Evolutionary conservation across 1,139 yeast species (phyloP), one percentile per base, ranked within the genome.

Genomic region (Kurtzmaniella quercitrusa): DNA sequence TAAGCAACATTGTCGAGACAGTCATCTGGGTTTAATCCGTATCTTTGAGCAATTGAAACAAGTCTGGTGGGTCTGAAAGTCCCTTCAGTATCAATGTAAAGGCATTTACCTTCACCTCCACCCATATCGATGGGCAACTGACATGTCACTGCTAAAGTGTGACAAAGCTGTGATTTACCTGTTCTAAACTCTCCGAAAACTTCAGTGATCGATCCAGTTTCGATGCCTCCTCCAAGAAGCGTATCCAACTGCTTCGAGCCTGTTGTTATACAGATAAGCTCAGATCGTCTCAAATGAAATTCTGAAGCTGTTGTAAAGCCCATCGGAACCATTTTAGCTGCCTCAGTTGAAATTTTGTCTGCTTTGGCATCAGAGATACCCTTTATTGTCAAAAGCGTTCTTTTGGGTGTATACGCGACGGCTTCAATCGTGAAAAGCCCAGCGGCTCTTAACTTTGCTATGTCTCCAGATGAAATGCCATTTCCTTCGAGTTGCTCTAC

Each of bases 231-330:
- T 9, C 97, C 98, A 28, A 94, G 70, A 43, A 94, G 71, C 1
- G 97, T 89, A 60, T 93, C 98, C 44, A 93, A 72, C 56, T 89
- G 95, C 57, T 89, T 88, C 5, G 98, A 89, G 1, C 99, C 98
- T 0, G 98, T 91, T 3, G 98, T 88, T 46, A 93, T 71, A 38
- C 97, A 87, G 45, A 93, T 89, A 63, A 93, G 76, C 59, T 89
- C 96, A 11, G 94, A 82, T 53, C 98, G 76, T 53, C 97, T 77
- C 54, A 84, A 82, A 60, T 89, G 97, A 59, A 88, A 89, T 61
- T 91, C 98, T 1, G 95, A 84, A 2, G 98, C 98, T 0, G 98
- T 93, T 23, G 97, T 93, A 68, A 93, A 94, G 0, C 99, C 99
- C 80, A 94, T 79, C 8, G 97, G 97, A 2, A 93, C 98, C 42